Evolutionary conservation across 331 rosid species (phyloP), one percentile per base, ranked within the genome.

Genomic region (Malus hybrid): DNA sequence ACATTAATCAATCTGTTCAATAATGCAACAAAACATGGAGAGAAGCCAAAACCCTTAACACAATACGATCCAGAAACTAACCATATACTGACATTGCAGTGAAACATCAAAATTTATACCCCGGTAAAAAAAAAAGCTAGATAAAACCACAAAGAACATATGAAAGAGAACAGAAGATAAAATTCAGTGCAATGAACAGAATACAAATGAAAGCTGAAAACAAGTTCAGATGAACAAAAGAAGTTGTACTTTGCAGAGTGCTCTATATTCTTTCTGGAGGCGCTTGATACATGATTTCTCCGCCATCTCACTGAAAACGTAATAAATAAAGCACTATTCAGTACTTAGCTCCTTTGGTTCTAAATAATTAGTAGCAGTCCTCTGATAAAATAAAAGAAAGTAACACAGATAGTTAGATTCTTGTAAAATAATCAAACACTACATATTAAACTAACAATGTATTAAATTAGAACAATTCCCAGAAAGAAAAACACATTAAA

Each of bases 241-340:
- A 82, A 77, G 63, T 5, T 81, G n/a, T 79, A 88, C 99, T 86
- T 94, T 94, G 84, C 97, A 94, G 33, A 94, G 90, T 30, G 99
- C 93, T 87, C 97, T 90, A 71, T 88, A 92, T 85, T 94, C 99
- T 88, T 90, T 94, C 79, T 94, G 99, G 79, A 94, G 93, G 74
- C 96, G 94, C 88, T 90, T 90, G 89, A 90, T 50, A 77, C 99
- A 94, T 57, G 97, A 68, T 79, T 87, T 94, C 63, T 92, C 97
- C 24, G 99, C 99, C 99, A 94, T 94, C 81, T 74, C 85, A 79
- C 78, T 22, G 80, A 34, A 73, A 58, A 75, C 18, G 77, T 77
- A 76, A 73, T n/a, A 70, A 82, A 69, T 75, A 63, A 4, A 44
- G 50, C 50, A 44, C 50, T 11, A 79, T 1, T 63, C 68, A 22